Evolutionary conservation across 176 grass and related monocot species (phyloP).

Genomic region (Luzula sylvatica): DNA sequence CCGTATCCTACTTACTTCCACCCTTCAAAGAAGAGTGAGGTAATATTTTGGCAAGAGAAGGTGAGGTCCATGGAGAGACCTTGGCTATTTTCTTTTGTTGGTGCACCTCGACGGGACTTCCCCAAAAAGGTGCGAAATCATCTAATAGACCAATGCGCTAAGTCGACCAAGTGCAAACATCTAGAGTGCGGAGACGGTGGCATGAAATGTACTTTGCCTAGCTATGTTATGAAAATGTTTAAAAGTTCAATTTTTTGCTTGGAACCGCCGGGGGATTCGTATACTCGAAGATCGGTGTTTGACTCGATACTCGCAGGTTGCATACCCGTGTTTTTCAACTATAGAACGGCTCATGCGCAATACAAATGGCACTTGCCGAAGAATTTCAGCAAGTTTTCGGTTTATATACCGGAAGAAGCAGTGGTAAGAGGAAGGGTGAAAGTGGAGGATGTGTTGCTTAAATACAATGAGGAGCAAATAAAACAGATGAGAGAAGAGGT

Average conservation of each 20-base stretch:
- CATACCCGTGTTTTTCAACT: slow-evolving; percentile 79
- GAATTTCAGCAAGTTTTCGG: slow-evolving; percentile 37
- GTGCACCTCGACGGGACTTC: slow-evolving; percentile 22
- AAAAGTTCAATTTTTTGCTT: slow-evolving; percentile 74
- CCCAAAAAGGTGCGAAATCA: slow-evolving; percentile 24
- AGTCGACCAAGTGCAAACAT: slow-evolving; percentile 39
- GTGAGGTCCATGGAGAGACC: slow-evolving; percentile 26
- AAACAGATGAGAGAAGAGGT: slow-evolving; percentile 37
- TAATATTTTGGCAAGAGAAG: slow-evolving; percentile 47
- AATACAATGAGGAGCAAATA: slow-evolving; percentile 20
- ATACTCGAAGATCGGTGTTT: slow-evolving; percentile 25
- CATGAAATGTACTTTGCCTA: slow-evolving; percentile 37
- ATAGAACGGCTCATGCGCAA: slow-evolving; percentile 50
- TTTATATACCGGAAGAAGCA: slow-evolving; percentile 51
- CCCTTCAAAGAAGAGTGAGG: slow-evolving; percentile 46
- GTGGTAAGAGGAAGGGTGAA: slow-evolving; percentile 24
- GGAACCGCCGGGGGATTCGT: slow-evolving; percentile 40
- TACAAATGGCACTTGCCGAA: slow-evolving; percentile 59
- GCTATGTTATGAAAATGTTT: slow-evolving; percentile 45
- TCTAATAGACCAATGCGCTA: slow-evolving; percentile 45
- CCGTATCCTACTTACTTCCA: slow-evolving; percentile 68
- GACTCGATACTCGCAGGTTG: too few species aligned
- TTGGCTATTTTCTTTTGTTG: slow-evolving; percentile 64
- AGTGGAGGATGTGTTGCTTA: too few species aligned
- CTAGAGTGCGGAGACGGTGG: slow-evolving; percentile 31